A percentile compares a stretch with the other conserved stretches of the same genome.
phyloP scores from a whole-genome alignment of 2,329 filamentous ascomycete genomes.

The Fusarium buharicum region DNA sequence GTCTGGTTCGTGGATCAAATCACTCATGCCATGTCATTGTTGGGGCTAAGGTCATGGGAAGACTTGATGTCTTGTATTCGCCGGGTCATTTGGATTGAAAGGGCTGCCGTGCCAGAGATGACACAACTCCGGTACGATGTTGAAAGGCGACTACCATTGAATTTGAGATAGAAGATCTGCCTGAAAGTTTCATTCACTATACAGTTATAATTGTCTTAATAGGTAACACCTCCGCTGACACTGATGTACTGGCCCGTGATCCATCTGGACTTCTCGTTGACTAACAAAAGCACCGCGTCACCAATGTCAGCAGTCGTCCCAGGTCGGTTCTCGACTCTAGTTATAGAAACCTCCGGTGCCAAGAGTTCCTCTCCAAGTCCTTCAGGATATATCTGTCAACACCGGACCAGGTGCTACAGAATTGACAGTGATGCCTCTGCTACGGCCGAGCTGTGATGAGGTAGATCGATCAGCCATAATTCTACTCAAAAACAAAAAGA shows the following conservation, averaged over 20 bases:
- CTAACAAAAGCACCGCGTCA: conserved; percentile 46
- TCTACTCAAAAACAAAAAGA: background rate
- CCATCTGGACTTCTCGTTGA: conserved; percentile 28
- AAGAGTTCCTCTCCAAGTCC: conserved; percentile 34
- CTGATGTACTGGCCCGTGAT: conserved; percentile 30
- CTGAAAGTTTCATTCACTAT: background rate
- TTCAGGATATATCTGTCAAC: conserved; percentile 48
- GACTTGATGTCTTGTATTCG: conserved; percentile 17
- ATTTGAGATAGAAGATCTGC: background rate
- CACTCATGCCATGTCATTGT: background rate
- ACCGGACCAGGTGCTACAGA: conserved; percentile 55
- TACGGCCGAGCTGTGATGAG: conserved; percentile 47
- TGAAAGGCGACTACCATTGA: background rate
- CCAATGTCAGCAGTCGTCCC: conserved; percentile 55
- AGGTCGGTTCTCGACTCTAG: conserved; percentile 48
- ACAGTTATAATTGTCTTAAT: background rate
- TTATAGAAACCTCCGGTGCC: conserved; percentile 36
- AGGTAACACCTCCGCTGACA: conserved; percentile 9
- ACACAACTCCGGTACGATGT: conserved; percentile 15
- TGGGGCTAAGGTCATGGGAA: conserved; percentile 10
- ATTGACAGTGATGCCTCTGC: conserved; percentile 57
- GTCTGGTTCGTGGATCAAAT: conserved; percentile 25
- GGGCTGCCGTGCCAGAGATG: conserved; percentile 21
- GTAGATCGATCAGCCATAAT: background rate
- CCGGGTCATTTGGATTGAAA: conserved; percentile 23